These are phyloP conservation scores for Pseudotulostoma volvatum DNA, from an alignment of 495 filamentous ascomycete genomes.

Conservation along the genomic window DNA sequence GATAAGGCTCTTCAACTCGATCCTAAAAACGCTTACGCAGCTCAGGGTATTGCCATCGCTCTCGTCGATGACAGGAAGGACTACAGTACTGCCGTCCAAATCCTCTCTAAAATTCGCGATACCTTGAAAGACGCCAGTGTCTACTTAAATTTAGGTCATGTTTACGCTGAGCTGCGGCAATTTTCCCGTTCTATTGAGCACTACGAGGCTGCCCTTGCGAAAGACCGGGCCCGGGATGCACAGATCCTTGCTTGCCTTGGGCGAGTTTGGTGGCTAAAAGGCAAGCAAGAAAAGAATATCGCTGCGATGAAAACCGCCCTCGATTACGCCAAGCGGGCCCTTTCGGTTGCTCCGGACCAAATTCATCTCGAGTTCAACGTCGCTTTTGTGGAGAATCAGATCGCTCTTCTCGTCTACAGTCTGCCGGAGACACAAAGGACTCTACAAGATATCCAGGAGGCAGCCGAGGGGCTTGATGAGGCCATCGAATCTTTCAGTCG, in stretches of 20 bases:
- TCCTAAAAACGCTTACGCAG: constrained; percentile 83
- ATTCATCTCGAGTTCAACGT: constrained; percentile 93
- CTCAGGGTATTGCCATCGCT: constrained; percentile 88
- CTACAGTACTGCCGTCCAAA: constrained; percentile 57
- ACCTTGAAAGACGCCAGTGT: constrained; percentile 75
- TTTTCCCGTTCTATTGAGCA: constrained; percentile 77
- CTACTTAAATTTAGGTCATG: constrained; percentile 82
- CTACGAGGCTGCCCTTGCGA: constrained; percentile 79
- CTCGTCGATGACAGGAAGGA: constrained; percentile 88
- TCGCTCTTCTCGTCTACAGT: constrained; percentile 63
- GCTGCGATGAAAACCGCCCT: constrained; percentile 71
- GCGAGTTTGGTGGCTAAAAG: constrained; percentile 81
- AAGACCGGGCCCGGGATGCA: constrained; percentile 63
- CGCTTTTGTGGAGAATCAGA: constrained; percentile 88
- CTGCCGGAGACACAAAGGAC: constrained; percentile 61
- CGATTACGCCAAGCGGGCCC: constrained; percentile 76
- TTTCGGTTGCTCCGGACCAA: constrained; percentile 62
- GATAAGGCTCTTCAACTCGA: constrained; percentile 92
- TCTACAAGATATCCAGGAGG: constrained; percentile 59
- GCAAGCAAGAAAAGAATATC: constrained; percentile 61
- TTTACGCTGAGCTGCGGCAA: constrained; percentile 76
- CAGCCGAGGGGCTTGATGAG: constrained; percentile 68
- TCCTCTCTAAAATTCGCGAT: constrained; percentile 77
- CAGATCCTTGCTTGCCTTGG: constrained; percentile 80
- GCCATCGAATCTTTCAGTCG: constrained; percentile 70